phyloP scores from a whole-genome alignment of 345 rosid genomes.

The Populus ilicifolia region DNA sequence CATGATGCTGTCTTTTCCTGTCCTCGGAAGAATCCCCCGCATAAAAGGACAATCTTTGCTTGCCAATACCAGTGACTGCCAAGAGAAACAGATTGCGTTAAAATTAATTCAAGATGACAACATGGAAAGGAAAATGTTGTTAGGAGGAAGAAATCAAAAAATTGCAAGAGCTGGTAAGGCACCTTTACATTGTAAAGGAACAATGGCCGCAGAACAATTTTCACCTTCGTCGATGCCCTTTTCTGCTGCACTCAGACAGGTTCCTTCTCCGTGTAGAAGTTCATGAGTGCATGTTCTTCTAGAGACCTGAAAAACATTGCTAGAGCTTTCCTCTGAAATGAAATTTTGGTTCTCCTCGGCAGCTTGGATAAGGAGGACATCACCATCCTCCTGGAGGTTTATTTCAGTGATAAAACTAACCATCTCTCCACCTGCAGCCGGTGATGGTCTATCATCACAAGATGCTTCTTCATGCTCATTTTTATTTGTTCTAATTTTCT shows the following conservation, averaged over 20 bases:
- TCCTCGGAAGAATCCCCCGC: no score
- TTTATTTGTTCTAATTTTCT: background rate
- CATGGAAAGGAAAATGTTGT: background rate
- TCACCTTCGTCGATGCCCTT: background rate
- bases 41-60: background rate
- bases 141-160: background rate
- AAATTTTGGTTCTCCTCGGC: background rate
- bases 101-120: background rate
- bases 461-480: background rate
- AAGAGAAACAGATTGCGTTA: background rate
- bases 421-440: background rate
- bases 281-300: background rate
- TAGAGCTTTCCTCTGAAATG: background rate
- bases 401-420: background rate
- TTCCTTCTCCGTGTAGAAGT: slow-evolving; percentile 2
- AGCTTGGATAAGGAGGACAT: background rate
- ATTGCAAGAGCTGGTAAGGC: background rate
- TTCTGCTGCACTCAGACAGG: slow-evolving; percentile 1
- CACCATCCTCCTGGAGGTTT: slow-evolving; percentile 2
- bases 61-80: background rate
- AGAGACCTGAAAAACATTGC: background rate
- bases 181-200: slow-evolving; percentile 11
- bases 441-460: slow-evolving; percentile 8
- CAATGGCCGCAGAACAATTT: background rate
- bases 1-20: background rate